Base-by-base conservation (phyloP, 164 flowering plant genomes). In the Hamamelis virginiana region DNA sequence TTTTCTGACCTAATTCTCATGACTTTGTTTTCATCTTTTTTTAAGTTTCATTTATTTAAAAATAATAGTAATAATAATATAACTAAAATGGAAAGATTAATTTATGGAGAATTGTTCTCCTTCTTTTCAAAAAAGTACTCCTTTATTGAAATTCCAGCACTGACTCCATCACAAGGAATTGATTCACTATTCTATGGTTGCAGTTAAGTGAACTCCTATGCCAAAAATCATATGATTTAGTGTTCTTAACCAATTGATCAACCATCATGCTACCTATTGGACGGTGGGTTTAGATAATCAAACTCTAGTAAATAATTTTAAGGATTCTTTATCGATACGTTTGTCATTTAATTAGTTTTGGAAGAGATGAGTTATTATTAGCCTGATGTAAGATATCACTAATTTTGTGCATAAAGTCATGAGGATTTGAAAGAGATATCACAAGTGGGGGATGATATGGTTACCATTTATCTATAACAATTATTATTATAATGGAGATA, bases 341-440 rank as follows among this genome's bases (percentile, higher is more conserved):
- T 50, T 3, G n/a, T 5, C 53, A 15, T 50, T 50, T 4, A 16
- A 1, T 4, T 47, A 9, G 51, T 13, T 52, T 52, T 52, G 57
- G 9, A 22, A 26, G 60, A 11, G 12, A 57, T 5, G 55, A 21
- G 55, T 57, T 3, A 23, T 26, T 10, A 10, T 23, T 16, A 57
- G 25, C 15, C 41, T 57, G 28, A 25, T 16, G 60, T 26, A 1
- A 57, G 60, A 57, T 16, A 25, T 57, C 41, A 57, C 60, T 57
- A 57, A 57, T 25, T 57, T 11, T 26, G 14, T 57, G 12, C 9
- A 23, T 56, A 13, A 57, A 57, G 44, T 13, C 45, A 27, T 65
- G 44, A 28, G 53, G n/a, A 25, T 55, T 38, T 66, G 69, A 52
- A 59, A 59, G 19, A 9, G 45, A 28, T 45, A 28, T 59, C 45